Percentiles rank a stretch among this genome's conserved stretches.
phyloP scores from a whole-genome alignment of 768 basidiomycete species.

The Porphyrellus cyaneotinctus region DNA sequence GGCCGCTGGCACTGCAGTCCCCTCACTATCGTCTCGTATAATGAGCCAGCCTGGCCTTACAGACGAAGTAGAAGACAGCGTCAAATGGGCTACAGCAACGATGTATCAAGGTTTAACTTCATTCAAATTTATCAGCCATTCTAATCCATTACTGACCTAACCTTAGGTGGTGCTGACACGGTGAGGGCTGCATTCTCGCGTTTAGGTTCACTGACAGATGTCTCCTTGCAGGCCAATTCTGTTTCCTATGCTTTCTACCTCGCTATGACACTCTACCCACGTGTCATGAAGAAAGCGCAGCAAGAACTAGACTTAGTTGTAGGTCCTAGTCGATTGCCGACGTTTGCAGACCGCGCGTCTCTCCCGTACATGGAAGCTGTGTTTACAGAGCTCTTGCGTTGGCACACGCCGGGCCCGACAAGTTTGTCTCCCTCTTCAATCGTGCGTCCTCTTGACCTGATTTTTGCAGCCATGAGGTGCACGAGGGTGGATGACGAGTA shows the following conservation, averaged over 20 bases:
- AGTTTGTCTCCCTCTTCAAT: not conserved
- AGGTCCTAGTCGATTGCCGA: conserved; percentile 23
- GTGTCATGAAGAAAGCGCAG: conserved; percentile 24
- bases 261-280: conserved; percentile 29
- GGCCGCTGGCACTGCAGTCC: conserved; percentile 15
- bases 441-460: not conserved
- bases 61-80: conserved; percentile 14
- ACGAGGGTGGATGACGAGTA: conserved; percentile 15
- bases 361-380: conserved; percentile 29
- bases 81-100: conserved; percentile 17
- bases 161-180: conserved; percentile 25
- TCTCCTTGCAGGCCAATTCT: conserved; percentile 12
- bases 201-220: not conserved
- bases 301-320: conserved; percentile 28
- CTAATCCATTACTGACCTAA: not conserved
- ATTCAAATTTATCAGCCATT: not conserved
- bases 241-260: conserved; percentile 18
- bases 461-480: conserved; percentile 7
- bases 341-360: conserved; percentile 20
- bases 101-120: conserved; percentile 11
- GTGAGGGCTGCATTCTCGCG: conserved; percentile 7
- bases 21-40: conserved; percentile 14
- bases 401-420: conserved; percentile 17
- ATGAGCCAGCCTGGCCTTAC: conserved; percentile 6
- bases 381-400: conserved; percentile 25